Base-by-base conservation (phyloP, 208 protist genomes). In the Leishmania amazonensis region DNA sequence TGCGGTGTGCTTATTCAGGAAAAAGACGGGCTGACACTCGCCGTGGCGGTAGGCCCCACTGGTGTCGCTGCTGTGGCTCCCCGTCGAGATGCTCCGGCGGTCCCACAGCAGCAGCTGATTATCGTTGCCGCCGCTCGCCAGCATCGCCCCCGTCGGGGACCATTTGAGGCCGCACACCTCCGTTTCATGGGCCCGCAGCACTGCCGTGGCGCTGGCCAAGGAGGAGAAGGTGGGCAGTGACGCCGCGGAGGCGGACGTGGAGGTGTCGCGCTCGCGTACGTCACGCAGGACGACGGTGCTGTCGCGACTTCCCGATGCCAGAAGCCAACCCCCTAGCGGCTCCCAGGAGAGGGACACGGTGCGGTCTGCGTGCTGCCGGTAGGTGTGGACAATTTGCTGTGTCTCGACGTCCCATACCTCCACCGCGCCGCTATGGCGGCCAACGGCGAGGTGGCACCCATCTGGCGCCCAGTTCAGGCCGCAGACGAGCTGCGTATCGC, bases 61-160 rank as follows among this genome's bases (percentile, higher is more conserved):
- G 58, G 21, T 65, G 28, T 45, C 47, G 31, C 57, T 72, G 60
- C 47, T 64, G 62, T 19, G 28, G 71, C 60, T 64, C 28, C 76
- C 67, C 15, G 76, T 80, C 28, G 78, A 19, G 45, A 94, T 42
- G 74, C 54, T 67, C 31, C 88, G 93, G 42, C 83, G 86, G 79
- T 99, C 98, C 98, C 99, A 99, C 49, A 99, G 80, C 58, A 98
- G 94, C 28, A 99, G 87, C 45, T 99, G 88, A 85, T 99, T 99
- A 86, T 99, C 99, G 85, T 99, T 99, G 79, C 98, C 99, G 31
- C 99, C 99, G 19, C 95, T 99, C 57, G 99, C 99, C 17, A 99
- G 85, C 84, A 98, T 93, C 1, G 82, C 83, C 38, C 97, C 96
- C 81, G 98, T 93, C 2, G 91, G 90, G 8, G 95, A 99, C 98